Conservation (phyloP, 495 filamentous ascomycete genomes). For the Penicillium goetzii region DNA sequence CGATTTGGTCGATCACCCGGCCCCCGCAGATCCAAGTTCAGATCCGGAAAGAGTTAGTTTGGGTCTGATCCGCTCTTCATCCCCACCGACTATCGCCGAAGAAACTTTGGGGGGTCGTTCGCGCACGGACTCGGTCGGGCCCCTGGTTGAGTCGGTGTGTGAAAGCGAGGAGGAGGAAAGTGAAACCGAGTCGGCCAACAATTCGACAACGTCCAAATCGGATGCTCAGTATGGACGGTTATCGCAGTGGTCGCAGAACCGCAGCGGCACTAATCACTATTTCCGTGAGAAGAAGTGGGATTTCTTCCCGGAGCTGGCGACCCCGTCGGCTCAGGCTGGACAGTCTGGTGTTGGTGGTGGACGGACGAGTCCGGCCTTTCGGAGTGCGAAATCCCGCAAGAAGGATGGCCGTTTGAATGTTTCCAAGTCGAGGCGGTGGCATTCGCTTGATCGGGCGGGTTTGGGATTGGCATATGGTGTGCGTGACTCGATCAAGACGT, state of each 20-base stretch:
- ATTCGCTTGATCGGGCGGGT: conserved; percentile 32
- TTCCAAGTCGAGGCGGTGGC: conserved; percentile 30
- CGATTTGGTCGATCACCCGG: conserved; percentile 31
- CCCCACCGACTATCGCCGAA: conserved; percentile 18
- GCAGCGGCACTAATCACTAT: conserved; percentile 45
- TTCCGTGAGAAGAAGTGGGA: conserved; percentile 56
- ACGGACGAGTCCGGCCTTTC: conserved; percentile 17
- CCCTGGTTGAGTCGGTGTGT: conserved; percentile 1
- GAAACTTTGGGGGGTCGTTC: conserved; percentile 10
- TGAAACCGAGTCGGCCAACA: neutral
- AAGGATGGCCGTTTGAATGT: conserved; percentile 36
- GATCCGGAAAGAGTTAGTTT: conserved; percentile 15
- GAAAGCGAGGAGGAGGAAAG: conserved; percentile 1
- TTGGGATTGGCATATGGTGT: conserved; percentile 34
- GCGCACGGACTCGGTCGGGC: conserved; percentile 21
- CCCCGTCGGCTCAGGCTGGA: conserved; percentile 31
- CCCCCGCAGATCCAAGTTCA: conserved; percentile 22
- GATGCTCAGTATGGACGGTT: conserved; percentile 37
- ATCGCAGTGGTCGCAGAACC: conserved; percentile 29
- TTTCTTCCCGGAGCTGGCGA: conserved; percentile 51
- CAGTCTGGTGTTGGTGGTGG: conserved; percentile 1
- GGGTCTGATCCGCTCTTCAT: conserved; percentile 13
- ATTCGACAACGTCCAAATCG: conserved; percentile 14
- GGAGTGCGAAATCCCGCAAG: conserved; percentile 25
- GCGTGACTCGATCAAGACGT: conserved; percentile 45